Percentiles rank a stretch among this genome's conserved stretches.
phyloP scores from a whole-genome alignment of 352 stramenopile genomes.

The Albugo laibachii region DNA sequence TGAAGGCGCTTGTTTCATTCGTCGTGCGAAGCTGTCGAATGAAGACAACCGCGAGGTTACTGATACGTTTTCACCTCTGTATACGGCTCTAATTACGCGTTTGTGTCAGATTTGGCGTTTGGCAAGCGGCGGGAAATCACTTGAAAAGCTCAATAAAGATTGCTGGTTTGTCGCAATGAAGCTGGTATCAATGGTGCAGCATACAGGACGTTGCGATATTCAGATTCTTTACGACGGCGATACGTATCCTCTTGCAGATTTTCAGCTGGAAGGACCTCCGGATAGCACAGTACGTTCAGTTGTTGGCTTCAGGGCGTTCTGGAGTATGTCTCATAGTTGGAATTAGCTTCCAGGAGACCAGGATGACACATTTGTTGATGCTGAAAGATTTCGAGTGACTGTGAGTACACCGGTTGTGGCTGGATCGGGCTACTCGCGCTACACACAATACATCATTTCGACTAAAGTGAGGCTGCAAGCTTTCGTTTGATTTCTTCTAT shows the following conservation, averaged over 20 bases:
- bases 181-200: slow-evolving; percentile 73
- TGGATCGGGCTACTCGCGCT: slow-evolving; percentile 57
- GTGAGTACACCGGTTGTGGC: slow-evolving; percentile 69
- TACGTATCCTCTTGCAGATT: slow-evolving; percentile 45
- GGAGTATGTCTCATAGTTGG: not conserved
- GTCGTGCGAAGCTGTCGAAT: slow-evolving; percentile 52
- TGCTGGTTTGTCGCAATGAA: slow-evolving; percentile 84
- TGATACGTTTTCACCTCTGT: not conserved
- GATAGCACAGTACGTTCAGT: slow-evolving; percentile 44
- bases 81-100: not conserved
- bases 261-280: slow-evolving; percentile 52
- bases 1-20: slow-evolving; percentile 66
- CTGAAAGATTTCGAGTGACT: slow-evolving; percentile 41
- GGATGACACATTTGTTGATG: slow-evolving; percentile 3
- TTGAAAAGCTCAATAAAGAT: slow-evolving; percentile 73
- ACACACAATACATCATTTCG: slow-evolving; percentile 77
- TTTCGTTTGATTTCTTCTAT: not conserved
- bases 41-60: slow-evolving; percentile 66
- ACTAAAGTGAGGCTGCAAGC: slow-evolving; percentile 34
- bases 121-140: slow-evolving; percentile 72
- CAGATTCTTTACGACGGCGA: slow-evolving; percentile 61
- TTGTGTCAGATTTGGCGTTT: slow-evolving; percentile 56
- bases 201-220: slow-evolving; percentile 64
- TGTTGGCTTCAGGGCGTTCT: not conserved
- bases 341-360: slow-evolving; percentile 31